Conservation (phyloP, 2,329 filamentous ascomycete species). For the Paecilomyces sp. region DNA sequence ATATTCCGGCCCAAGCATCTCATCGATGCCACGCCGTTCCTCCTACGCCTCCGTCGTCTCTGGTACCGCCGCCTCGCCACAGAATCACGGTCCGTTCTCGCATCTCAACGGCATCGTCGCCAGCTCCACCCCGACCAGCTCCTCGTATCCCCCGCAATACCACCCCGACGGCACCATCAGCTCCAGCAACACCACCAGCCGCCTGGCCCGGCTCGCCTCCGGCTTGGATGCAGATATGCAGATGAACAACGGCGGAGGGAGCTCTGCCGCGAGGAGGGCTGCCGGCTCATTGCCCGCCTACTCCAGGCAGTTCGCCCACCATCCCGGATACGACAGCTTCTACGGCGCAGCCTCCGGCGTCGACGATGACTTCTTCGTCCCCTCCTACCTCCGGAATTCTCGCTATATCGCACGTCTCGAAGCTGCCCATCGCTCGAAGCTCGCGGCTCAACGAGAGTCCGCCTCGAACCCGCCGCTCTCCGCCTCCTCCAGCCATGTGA, state of each 20-base stretch:
- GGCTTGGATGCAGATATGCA: slow-evolving; percentile 45
- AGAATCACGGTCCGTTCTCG: slow-evolving; percentile 42
- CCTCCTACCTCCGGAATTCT: slow-evolving; percentile 74
- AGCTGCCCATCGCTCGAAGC: slow-evolving; percentile 58
- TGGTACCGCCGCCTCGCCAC: slow-evolving; percentile 36
- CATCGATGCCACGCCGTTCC: slow-evolving; percentile 44
- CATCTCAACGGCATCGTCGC: slow-evolving; percentile 38
- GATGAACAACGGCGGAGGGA: slow-evolving; percentile 34
- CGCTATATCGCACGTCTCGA: slow-evolving; percentile 71
- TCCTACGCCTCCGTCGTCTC: slow-evolving; percentile 58
- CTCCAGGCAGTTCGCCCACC: slow-evolving; percentile 40
- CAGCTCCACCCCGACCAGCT: slow-evolving; percentile 20
- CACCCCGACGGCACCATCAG: slow-evolving; percentile 15
- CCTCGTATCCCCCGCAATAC: slow-evolving; percentile 29
- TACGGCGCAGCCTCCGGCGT: slow-evolving; percentile 17
- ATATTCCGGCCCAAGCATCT: slow-evolving; percentile 26
- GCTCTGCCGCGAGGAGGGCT: slow-evolving; percentile 38
- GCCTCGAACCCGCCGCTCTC: slow-evolving; percentile 33
- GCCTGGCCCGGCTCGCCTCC: slow-evolving; percentile 24
- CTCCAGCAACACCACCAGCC: slow-evolving; percentile 7
- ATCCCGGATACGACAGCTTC: slow-evolving; percentile 21
- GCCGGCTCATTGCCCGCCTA: slow-evolving; percentile 37
- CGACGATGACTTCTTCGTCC: slow-evolving; percentile 60
- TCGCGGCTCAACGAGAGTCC: slow-evolving; percentile 47
- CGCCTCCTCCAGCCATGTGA: slow-evolving; percentile 51